These are phyloP conservation scores for Cyclotella sp. DNA, from an alignment of 108 stramenopile species.

Conservation along the genomic window DNA sequence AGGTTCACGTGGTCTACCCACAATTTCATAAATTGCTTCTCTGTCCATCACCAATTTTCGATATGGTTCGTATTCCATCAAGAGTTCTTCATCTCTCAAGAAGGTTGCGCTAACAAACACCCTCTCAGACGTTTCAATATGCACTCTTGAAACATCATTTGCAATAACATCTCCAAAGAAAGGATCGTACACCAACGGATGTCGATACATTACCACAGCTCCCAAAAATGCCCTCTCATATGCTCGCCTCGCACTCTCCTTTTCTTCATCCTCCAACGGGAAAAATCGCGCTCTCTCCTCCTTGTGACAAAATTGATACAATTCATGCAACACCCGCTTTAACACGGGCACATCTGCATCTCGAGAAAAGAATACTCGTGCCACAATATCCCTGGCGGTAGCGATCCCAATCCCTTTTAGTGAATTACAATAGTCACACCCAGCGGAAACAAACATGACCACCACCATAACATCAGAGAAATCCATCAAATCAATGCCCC, in stretches of 20 bases:
- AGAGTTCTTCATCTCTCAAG: constrained; percentile 39
- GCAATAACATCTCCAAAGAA: constrained; percentile 52
- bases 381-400: constrained; percentile 81
- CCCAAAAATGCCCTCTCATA: constrained; percentile 82
- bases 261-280: constrained; percentile 38
- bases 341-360: constrained; percentile 36
- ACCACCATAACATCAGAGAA: constrained; percentile 91
- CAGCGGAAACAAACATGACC: constrained; percentile 90
- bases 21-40: constrained; percentile 47
- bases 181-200: constrained; percentile 88
- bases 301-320: constrained; percentile 47
- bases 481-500: constrained; percentile 54
- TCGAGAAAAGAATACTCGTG: constrained; percentile 27
- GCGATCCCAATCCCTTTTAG: constrained; percentile 88
- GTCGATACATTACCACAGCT: constrained; percentile 90
- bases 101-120: constrained; percentile 2
- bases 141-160: constrained; percentile 38
- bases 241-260: constrained; percentile 54
- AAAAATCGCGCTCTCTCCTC: constrained; percentile 25
- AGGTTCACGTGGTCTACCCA: constrained; percentile 50
- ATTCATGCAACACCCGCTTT: constrained; percentile 28
- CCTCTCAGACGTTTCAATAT: constrained; percentile 22
- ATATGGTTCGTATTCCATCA: constrained; percentile 72
- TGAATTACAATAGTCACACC: constrained; percentile 94
- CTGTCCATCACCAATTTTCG: constrained; percentile 52